Percentiles rank a stretch among this genome's conserved stretches.
Evolutionary conservation across 768 basidiomycete species (phyloP).

Genomic region (Galerina marginata): DNA sequence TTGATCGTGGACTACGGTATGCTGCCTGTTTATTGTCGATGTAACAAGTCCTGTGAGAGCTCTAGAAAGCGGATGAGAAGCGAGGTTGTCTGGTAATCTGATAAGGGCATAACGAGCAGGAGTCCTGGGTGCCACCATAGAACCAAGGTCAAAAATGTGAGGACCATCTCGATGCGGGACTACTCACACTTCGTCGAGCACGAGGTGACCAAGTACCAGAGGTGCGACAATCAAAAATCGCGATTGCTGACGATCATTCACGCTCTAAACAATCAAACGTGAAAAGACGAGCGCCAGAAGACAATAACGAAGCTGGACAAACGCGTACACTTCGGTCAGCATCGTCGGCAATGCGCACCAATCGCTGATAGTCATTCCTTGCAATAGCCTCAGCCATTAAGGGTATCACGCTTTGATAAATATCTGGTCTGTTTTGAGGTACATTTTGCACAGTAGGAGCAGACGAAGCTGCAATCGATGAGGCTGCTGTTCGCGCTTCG

Average conservation of each 20-base stretch:
- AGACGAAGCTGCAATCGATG: slow-evolving; percentile 19
- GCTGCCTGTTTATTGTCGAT: slow-evolving; percentile 58
- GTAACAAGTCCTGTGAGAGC: slow-evolving; percentile 52
- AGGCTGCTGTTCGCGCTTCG: slow-evolving; percentile 41
- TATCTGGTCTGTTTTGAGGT: slow-evolving; percentile 34
- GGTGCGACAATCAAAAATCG: slow-evolving; percentile 62
- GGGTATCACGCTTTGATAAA: slow-evolving; percentile 52
- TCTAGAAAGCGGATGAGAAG: slow-evolving; percentile 48
- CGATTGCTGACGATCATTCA: slow-evolving; percentile 43
- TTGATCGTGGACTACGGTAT: slow-evolving; percentile 59
- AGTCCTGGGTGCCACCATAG: slow-evolving; percentile 42
- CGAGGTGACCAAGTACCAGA: slow-evolving; percentile 68
- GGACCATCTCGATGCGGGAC: slow-evolving; percentile 11
- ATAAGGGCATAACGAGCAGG: slow-evolving; percentile 63
- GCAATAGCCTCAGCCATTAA: slow-evolving; percentile 49
- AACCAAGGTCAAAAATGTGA: not conserved
- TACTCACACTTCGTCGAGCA: slow-evolving; percentile 64
- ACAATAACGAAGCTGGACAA: not conserved
- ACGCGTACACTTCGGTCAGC: slow-evolving; percentile 58
- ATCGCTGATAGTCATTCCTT: slow-evolving; percentile 45
- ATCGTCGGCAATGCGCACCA: slow-evolving; percentile 55
- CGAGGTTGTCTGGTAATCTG: slow-evolving; percentile 57
- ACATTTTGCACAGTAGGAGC: slow-evolving; percentile 19
- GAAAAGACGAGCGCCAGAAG: slow-evolving; percentile 1
- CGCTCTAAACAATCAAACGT: slow-evolving; percentile 29